phyloP scores from a whole-genome alignment of 805 yeast species.

The Cyberlindnera sargentensis region DNA sequence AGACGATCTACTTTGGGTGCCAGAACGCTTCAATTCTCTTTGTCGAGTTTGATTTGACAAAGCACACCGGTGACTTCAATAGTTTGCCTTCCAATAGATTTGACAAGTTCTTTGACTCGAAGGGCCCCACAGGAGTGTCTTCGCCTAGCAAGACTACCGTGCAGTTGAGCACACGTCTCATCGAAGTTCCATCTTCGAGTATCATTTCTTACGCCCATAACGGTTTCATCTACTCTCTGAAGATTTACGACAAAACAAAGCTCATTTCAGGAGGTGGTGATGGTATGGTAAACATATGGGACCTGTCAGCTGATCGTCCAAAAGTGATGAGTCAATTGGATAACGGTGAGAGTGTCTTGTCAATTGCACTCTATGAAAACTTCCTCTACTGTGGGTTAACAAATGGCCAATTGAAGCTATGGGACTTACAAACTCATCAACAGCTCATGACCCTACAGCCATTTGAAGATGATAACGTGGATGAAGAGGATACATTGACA shows the following conservation, averaged over 20 bases:
- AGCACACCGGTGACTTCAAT: conserved; percentile 25
- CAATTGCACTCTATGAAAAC: conserved; percentile 56
- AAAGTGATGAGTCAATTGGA: conserved; percentile 36
- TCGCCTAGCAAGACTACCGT: not conserved
- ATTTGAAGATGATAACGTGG: conserved; percentile 23
- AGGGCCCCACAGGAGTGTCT: conserved; percentile 64
- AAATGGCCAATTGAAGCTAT: conserved; percentile 67
- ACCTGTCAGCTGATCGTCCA: conserved; percentile 24
- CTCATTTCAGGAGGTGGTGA: conserved; percentile 84
- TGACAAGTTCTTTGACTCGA: conserved; percentile 84
- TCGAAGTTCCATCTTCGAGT: conserved; percentile 64
- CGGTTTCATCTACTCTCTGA: conserved; percentile 77
- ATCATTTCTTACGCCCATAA: conserved; percentile 80
- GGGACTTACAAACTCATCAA: conserved; percentile 85
- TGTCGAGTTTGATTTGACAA: conserved; percentile 36
- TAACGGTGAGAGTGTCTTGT: conserved; percentile 64
- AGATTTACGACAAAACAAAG: conserved; percentile 25
- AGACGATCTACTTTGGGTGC: conserved; percentile 75
- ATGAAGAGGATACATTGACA: conserved; percentile 46
- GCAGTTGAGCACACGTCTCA: conserved; percentile 27
- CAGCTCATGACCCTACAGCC: conserved; percentile 38
- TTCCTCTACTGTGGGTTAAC: conserved; percentile 79
- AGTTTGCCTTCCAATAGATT: conserved; percentile 59
- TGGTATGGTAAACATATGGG: conserved; percentile 82
- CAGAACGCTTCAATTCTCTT: conserved; percentile 87